Evolutionary conservation across 192 early-diverging fungal species (phyloP).

Genomic region (Chytriomyces hyalinus): DNA sequence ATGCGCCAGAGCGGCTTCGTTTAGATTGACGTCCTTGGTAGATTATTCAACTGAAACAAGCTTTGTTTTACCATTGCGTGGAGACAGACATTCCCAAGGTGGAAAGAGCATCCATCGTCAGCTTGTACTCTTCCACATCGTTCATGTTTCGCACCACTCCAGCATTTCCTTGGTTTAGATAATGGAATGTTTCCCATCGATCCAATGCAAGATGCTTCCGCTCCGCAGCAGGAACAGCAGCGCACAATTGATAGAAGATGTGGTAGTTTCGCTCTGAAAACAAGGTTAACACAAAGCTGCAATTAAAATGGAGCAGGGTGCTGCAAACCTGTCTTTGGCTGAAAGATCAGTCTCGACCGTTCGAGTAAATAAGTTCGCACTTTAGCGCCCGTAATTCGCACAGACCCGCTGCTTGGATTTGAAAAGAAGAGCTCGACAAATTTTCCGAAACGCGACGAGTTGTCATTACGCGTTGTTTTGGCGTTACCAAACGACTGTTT

Average conservation of each 20-base stretch:
- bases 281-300: conserved; percentile 66
- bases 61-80: conserved; percentile 64
- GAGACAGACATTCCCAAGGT: conserved; percentile 76
- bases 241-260: conserved; percentile 83
- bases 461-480: conserved; percentile 96
- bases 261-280: conserved; percentile 87
- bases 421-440: conserved; percentile 72
- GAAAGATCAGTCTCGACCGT: conserved; percentile 85
- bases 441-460: conserved; percentile 94
- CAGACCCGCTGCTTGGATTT: conserved; percentile 47
- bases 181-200: conserved; percentile 71
- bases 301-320: conserved; percentile 81
- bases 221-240: conserved; percentile 43
- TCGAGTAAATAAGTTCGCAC: conserved; percentile 90
- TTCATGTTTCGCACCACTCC: conserved; percentile 77
- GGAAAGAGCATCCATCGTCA: conserved; percentile 76
- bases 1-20: neutral
- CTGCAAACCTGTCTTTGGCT: conserved; percentile 61
- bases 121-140: conserved; percentile 81
- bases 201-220: conserved; percentile 70
- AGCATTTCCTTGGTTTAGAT: conserved; percentile 76
- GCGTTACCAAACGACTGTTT: conserved; percentile 84
- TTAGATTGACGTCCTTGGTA: no score
- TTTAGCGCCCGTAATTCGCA: conserved; percentile 77
- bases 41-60: neutral